Evolutionary conservation across 2,329 filamentous ascomycete genomes (phyloP), one percentile per base, ranked within the genome.

Genomic region (Xylaria sp.): DNA sequence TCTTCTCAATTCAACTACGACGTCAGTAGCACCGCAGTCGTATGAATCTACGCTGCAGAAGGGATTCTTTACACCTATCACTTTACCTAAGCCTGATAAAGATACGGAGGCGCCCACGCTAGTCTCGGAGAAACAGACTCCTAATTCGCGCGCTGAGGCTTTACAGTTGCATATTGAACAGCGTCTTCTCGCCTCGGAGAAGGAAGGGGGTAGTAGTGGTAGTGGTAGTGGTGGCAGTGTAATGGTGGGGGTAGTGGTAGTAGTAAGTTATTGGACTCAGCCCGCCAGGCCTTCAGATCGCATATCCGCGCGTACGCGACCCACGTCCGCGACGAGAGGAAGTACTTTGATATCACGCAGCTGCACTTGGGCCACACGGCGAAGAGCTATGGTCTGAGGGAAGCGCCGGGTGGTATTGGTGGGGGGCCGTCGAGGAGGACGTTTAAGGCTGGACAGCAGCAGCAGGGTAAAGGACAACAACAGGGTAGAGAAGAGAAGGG

Each of bases 241-340:
- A n/a, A n/a, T n/a, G n/a, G n/a, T n/a, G n/a, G n/a, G n/a, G n/a
- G n/a, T n/a, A n/a, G n/a, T 1, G 56, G 49, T 38, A 57, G 51
- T n/a, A 57, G 57, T 35, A 87, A 87, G 58, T 86, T 91, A 40
- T 85, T 96, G 4, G 92, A 96, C 71, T 85, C 93, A 71, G 94
- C 91, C 0, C 87, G 92, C 19, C 88, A 92, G 69, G 95, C 90
- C 0, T 99, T 92, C 80, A 92, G 96, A 74, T 95, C 92, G 53
- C 94, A 98, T 73, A 89, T 99, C 57, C 86, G 95, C 57, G 95
- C 95, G 0, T 99, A 99, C 75, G 93, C 95, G 2, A 99, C 95
- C 0, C 95, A 99, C 77, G 87, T 94, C 28, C 89, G 91, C 31
- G 89, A 89, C 45, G 95, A 99, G 79, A 85, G 95, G 55, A 82